These are phyloP conservation scores for Sechiopsis laciniata DNA, from an alignment of 306 rosid genomes.

Conservation along the genomic window DNA sequence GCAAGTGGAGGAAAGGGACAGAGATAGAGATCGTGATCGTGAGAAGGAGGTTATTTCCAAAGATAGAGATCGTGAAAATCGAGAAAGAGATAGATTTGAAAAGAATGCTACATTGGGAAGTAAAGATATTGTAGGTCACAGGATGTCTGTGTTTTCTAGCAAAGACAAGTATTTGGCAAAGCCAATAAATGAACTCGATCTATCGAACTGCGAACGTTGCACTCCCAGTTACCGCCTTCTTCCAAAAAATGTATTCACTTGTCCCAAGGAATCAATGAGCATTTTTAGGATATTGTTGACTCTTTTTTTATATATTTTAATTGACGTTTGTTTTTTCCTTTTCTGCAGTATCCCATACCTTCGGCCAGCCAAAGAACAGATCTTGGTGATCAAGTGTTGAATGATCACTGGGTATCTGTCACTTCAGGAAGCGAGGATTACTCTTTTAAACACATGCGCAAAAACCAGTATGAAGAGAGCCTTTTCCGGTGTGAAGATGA, in stretches of 20 bases:
- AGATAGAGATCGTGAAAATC: conserved; percentile 69
- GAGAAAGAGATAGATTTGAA: conserved; percentile 67
- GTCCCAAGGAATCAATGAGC: conserved; percentile 4
- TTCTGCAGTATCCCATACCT: conserved; percentile 88
- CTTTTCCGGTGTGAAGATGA: conserved; percentile 99
- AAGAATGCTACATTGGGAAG: conserved; percentile 37
- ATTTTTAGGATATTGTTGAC: no score
- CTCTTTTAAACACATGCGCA: conserved; percentile 99
- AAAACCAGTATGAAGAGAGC: conserved; percentile 98
- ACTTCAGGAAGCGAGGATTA: conserved; percentile 99
- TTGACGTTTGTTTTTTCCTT: conserved; percentile 24
- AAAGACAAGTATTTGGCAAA: conserved; percentile 85
- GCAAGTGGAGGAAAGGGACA: conserved; percentile 72
- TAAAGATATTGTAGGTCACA: conserved; percentile 68
- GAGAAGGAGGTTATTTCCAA: conserved; percentile 64
- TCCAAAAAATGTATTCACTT: conserved; percentile 66
- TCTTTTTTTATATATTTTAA: no score
- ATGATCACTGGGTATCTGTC: conserved; percentile 97
- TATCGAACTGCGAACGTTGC: conserved; percentile 91
- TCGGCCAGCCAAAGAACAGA: conserved; percentile 78
- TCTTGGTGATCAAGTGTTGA: conserved; percentile 74
- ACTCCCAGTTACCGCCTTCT: conserved; percentile 94
- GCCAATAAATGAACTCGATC: conserved; percentile 96
- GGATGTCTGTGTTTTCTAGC: conserved; percentile 63
- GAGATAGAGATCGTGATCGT: conserved; percentile 45